phyloP scores from a whole-genome alignment of 2,329 filamentous ascomycete genomes.

The Fusarium vanettenii region DNA sequence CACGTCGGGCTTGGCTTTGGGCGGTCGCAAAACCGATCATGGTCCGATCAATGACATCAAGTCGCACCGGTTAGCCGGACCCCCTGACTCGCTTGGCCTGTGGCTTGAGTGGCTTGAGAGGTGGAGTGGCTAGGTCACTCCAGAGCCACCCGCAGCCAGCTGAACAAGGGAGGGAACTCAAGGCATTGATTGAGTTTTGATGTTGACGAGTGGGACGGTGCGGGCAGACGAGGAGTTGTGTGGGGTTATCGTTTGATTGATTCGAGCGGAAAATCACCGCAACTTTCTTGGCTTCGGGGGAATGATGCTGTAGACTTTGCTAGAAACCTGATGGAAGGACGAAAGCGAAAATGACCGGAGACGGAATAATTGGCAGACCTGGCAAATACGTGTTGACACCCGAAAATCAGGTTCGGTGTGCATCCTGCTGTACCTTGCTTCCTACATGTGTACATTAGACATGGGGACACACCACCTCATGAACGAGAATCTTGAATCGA shows the following conservation, averaged over 20 bases:
- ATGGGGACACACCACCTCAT: conserved; percentile 19
- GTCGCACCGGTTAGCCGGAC: conserved; percentile 18
- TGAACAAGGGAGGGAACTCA: conserved; percentile 35
- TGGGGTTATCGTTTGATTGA: conserved; percentile 11
- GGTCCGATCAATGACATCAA: conserved; percentile 45
- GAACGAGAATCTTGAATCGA: conserved; percentile 13
- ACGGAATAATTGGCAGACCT: neutral
- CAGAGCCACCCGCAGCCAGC: conserved; percentile 38
- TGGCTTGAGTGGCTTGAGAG: conserved; percentile 36
- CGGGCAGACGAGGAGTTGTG: conserved; percentile 16
- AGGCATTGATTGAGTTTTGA: conserved; percentile 3
- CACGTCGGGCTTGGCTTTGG: conserved; percentile 17
- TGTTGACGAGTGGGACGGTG: conserved; percentile 24
- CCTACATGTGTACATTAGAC: conserved; percentile 19
- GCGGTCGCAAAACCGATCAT: conserved; percentile 19
- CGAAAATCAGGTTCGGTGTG: neutral
- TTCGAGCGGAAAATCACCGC: conserved; percentile 7
- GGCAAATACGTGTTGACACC: neutral
- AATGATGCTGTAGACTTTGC: conserved; percentile 12
- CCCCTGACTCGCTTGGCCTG: conserved; percentile 32
- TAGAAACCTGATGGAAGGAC: conserved; percentile 27
- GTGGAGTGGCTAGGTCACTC: conserved; percentile 23
- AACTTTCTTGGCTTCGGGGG: conserved; percentile 3
- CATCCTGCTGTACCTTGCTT: neutral
- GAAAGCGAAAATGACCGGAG: conserved; percentile 12